Conservation (phyloP, 108 stramenopile species). For the Nitzschia sp. region DNA sequence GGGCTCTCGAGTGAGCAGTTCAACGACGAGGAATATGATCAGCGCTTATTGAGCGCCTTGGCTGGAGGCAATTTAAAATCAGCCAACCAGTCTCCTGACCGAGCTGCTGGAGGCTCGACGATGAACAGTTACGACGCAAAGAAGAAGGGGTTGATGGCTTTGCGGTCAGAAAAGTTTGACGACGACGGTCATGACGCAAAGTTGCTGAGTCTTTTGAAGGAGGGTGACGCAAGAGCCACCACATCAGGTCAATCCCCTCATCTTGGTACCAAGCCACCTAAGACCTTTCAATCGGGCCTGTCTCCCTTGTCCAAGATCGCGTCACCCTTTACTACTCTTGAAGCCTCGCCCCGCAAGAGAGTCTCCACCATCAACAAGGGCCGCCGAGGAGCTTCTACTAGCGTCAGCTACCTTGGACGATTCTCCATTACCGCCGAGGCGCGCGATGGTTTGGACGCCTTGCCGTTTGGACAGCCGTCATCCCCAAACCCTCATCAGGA, state of each 20-base stretch:
- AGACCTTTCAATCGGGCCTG: neutral
- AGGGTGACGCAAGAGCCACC: neutral
- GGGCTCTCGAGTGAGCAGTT: neutral
- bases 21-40: slow-evolving; percentile 3
- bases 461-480: too few species aligned
- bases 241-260: neutral
- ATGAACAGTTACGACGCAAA: neutral
- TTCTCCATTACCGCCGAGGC: too few species aligned
- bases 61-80: neutral
- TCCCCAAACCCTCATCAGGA: too few species aligned
- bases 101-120: too few species aligned
- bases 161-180: slow-evolving; percentile 16
- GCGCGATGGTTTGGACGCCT: too few species aligned
- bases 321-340: neutral
- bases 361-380: slow-evolving; percentile 12
- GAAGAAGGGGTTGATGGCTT: neutral
- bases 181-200: slow-evolving; percentile 1
- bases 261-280: neutral
- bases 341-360: slow-evolving; percentile 1
- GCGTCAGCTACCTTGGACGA: slow-evolving; percentile 7
- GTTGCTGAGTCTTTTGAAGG: neutral
- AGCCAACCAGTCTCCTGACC: neutral
- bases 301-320: slow-evolving; percentile 4
- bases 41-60: neutral
- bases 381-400: neutral